A percentile compares a stretch with the other conserved stretches of the same genome.
These are phyloP conservation scores for Gossypioides kirkii DNA, from an alignment of 345 rosid genomes.

Conservation along the genomic window DNA sequence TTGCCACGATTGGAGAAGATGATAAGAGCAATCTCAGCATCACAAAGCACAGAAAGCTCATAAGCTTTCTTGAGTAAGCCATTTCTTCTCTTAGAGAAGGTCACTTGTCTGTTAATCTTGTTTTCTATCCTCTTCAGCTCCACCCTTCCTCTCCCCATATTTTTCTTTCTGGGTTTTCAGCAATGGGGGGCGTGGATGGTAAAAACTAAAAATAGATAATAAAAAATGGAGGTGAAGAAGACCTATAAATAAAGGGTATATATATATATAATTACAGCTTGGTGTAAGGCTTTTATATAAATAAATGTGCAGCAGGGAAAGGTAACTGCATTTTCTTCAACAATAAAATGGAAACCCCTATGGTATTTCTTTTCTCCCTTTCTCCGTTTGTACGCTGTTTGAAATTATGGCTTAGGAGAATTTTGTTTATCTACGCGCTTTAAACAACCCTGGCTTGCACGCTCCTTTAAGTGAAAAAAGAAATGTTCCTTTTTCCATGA, in stretches of 20 bases:
- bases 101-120: constrained; percentile 80
- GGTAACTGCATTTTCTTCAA: constrained; percentile 18
- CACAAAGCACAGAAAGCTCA: constrained; percentile 80
- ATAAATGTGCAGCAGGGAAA: constrained; percentile 10
- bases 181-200: background rate
- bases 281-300: background rate
- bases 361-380: constrained; percentile 16
- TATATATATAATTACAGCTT: background rate
- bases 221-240: too few species aligned
- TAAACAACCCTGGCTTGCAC: too few species aligned
- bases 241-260: too few species aligned
- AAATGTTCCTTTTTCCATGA: too few species aligned
- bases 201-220: too few species aligned
- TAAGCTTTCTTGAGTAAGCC: constrained; percentile 79
- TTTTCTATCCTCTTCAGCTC: constrained; percentile 88
- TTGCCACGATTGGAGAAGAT: constrained; percentile 85
- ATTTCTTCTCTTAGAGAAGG: constrained; percentile 76
- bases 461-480: too few species aligned
- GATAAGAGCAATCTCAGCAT: constrained; percentile 78
- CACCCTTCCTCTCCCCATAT: constrained; percentile 88
- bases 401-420: too few species aligned
- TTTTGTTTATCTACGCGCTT: too few species aligned
- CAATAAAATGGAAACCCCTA: constrained; percentile 30
- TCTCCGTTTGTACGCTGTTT: constrained; percentile 9
- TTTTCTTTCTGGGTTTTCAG: constrained; percentile 4